Conservation (phyloP, 2,329 filamentous ascomycete species). For the Fusarium incarnatum region DNA sequence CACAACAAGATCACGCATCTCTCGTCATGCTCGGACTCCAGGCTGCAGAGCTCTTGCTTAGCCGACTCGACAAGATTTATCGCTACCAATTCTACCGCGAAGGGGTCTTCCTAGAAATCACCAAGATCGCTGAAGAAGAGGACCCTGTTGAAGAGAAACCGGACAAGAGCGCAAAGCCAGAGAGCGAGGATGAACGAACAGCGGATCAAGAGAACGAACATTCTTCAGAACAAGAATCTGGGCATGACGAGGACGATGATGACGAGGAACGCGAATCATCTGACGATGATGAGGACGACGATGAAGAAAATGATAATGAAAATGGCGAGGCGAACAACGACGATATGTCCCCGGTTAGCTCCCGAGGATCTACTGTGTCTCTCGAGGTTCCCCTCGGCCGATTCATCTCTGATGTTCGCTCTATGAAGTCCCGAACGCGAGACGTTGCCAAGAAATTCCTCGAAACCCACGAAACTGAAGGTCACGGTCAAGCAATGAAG, state of each 20-base stretch:
- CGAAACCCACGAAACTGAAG: constrained; percentile 82
- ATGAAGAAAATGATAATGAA: constrained; percentile 62
- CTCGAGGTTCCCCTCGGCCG: constrained; percentile 66
- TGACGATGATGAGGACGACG: constrained; percentile 63
- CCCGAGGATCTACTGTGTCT: constrained; percentile 74
- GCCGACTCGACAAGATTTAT: constrained; percentile 87
- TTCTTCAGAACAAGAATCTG: constrained; percentile 48
- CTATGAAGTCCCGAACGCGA: constrained; percentile 75
- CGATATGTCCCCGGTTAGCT: constrained; percentile 73
- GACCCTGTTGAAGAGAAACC: constrained; percentile 39
- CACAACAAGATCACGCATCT: constrained; percentile 91
- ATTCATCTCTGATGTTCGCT: constrained; percentile 61
- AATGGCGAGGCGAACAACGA: constrained; percentile 66
- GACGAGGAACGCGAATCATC: constrained; percentile 54
- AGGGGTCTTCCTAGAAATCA: constrained; percentile 92
- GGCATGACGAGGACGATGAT: constrained; percentile 44
- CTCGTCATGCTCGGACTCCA: constrained; percentile 89
- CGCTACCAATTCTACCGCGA: constrained; percentile 97
- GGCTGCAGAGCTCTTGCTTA: constrained; percentile 87
- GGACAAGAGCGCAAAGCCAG: constrained; percentile 30
- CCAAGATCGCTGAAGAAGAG: constrained; percentile 75
- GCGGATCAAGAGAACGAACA: constrained; percentile 48
- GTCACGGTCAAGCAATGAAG: constrained; percentile 77
- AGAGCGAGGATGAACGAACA: constrained; percentile 44
- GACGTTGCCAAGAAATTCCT: constrained; percentile 85